A percentile compares a stretch with the other conserved stretches of the same genome.
phyloP scores from a whole-genome alignment of 768 basidiomycete species.

The Tricholoma flavovirens region DNA sequence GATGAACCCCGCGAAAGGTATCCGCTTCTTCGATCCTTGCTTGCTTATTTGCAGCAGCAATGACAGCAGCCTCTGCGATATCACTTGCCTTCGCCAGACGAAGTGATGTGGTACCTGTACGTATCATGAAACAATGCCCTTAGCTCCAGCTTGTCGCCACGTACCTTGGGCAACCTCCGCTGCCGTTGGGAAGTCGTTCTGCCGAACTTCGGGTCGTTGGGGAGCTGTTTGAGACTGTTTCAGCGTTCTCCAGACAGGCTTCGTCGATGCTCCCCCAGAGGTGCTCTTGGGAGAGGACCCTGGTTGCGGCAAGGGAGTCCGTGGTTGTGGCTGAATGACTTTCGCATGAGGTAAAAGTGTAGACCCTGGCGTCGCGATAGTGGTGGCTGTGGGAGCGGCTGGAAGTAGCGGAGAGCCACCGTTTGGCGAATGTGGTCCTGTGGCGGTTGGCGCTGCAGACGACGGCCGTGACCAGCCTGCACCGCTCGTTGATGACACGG shows the following conservation, averaged over 20 bases:
- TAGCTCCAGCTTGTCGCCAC: slow-evolving; percentile 13
- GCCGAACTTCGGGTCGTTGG: slow-evolving; percentile 36
- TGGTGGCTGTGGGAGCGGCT: slow-evolving; percentile 26
- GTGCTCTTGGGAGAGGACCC: slow-evolving; percentile 28
- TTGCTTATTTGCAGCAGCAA: slow-evolving; percentile 50
- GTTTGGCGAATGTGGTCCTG: slow-evolving; percentile 39
- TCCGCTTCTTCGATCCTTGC: slow-evolving; percentile 79
- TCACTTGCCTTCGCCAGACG: slow-evolving; percentile 33
- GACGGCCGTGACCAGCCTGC: slow-evolving; percentile 79
- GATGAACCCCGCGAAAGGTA: slow-evolving; percentile 89
- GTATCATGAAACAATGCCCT: slow-evolving; percentile 4
- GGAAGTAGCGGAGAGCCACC: slow-evolving; percentile 36
- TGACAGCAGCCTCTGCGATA: slow-evolving; percentile 44
- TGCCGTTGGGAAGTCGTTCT: slow-evolving; percentile 90
- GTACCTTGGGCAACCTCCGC: slow-evolving; percentile 88
- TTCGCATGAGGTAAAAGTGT: slow-evolving; percentile 56
- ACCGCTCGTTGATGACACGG: slow-evolving; percentile 49
- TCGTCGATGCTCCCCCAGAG: slow-evolving; percentile 26
- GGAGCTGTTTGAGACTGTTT: slow-evolving; percentile 32
- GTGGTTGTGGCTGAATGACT: slow-evolving; percentile 64
- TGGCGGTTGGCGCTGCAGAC: slow-evolving; percentile 53
- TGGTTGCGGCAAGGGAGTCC: slow-evolving; percentile 29
- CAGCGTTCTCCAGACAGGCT: slow-evolving; percentile 71
- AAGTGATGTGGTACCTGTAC: slow-evolving; percentile 25
- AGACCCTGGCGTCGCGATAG: slow-evolving; percentile 23